Evolutionary conservation across 1,139 yeast genomes (phyloP), one percentile per base, ranked within the genome.

Genomic region (Pichia sp.): DNA sequence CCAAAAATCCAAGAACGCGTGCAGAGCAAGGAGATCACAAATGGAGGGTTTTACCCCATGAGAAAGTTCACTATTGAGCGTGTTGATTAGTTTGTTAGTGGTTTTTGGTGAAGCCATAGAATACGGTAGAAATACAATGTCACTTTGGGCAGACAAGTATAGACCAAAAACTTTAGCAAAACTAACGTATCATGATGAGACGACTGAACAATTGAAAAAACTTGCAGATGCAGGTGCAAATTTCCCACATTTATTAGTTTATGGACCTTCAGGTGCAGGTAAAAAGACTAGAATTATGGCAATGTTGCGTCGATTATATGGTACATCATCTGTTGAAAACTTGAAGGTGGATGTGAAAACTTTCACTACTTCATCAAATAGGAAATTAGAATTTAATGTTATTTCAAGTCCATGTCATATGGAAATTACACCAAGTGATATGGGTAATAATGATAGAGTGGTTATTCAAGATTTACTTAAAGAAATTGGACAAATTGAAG

Each of bases 251-350:
- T 64, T 91, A 41, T 66, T 91, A 31, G 76, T 91, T 10, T 89
- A 89, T 60, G 99, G 99, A 0, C 97, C 98, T 1, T 79, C 89
- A 36, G 99, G 99, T 6, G 85, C 95, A 15, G 99, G 99, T 46
- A 91, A 91, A 62, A 93, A 91, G 68, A 93, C 98, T 3, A 74
- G 98, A 53, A 86, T 89, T 15, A 75, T 88, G 63, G 80, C 95
- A 9, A 72, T 94, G 4, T 65, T 91, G 41, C 72, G 78, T 45
- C 89, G 86, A 55, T 70, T 91, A 40, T 91, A 81, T 57, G 97
- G 97, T 1, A 63, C 81, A 4, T 84, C 81, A 42, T 37, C 46
- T 3, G 88, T 85, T 19, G 91, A 85, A 50, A 76, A 81, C 63
- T 57, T 91, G 66, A 89, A 88, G 62, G 88, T 91, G 41, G 97